Evolutionary conservation across 192 early-diverging fungal genomes (phyloP).

Genomic region (Dissophora ornata): DNA sequence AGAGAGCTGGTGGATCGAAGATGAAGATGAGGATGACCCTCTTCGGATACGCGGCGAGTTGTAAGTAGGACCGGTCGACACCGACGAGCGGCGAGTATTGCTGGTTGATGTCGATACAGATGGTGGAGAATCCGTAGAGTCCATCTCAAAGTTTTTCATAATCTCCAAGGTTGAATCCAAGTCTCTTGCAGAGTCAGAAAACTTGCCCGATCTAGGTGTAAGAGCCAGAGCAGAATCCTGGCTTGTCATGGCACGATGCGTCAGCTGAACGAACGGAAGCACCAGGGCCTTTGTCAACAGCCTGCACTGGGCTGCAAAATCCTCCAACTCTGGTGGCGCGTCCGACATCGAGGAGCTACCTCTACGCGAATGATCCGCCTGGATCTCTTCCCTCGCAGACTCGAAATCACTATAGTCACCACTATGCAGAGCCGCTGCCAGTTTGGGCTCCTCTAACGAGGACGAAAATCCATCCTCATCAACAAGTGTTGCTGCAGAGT

Average conservation of each 20-base stretch:
- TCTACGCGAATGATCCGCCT: not conserved
- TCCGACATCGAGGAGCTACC: conserved; percentile 20
- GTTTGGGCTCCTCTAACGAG: not conserved
- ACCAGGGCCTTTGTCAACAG: conserved; percentile 54
- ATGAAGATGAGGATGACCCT: too few relatives aligned
- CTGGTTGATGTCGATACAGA: conserved; percentile 9
- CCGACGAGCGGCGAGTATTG: conserved; percentile 12
- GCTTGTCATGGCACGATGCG: conserved; percentile 56
- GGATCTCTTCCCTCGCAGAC: not conserved
- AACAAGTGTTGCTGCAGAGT: not conserved
- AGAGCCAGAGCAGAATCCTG: conserved; percentile 42
- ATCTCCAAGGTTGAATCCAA: conserved; percentile 17
- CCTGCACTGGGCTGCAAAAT: conserved; percentile 58
- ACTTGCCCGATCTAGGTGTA: conserved; percentile 5
- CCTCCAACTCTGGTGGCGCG: conserved; percentile 48
- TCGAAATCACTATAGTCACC: not conserved
- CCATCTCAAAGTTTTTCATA: conserved; percentile 5
- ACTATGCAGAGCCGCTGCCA: not conserved
- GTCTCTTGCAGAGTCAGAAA: conserved; percentile 2
- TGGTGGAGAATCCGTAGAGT: too few relatives aligned
- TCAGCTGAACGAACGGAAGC: conserved; percentile 56
- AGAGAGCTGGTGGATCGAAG: not conserved
- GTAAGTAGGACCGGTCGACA: not conserved
- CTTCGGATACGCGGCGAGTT: too few relatives aligned
- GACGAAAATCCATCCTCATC: not conserved